A percentile compares a stretch with the other conserved stretches of the same genome.
Evolutionary conservation across 2,329 filamentous ascomycete genomes (phyloP).

Genomic region (Botrytis sinoallii): DNA sequence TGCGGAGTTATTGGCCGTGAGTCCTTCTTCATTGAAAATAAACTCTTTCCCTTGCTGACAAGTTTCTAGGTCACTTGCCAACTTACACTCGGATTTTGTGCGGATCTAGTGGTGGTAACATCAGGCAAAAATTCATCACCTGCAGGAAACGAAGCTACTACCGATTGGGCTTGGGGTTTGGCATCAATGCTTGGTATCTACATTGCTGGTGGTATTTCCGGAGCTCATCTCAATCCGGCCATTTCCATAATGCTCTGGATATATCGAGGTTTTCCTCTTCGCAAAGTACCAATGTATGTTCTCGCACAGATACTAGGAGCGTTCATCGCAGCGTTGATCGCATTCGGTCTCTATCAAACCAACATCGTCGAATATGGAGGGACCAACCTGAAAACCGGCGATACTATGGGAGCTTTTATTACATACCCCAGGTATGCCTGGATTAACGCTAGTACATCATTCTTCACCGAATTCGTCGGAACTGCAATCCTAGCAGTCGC

Average conservation of each 20-base stretch:
- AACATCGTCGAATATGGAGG: constrained; percentile 36
- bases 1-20: constrained; percentile 51
- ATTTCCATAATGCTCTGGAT: constrained; percentile 46
- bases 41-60: not conserved
- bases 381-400: constrained; percentile 27
- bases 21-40: not conserved
- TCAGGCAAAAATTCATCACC: constrained; percentile 22
- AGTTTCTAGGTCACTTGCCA: constrained; percentile 35
- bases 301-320: constrained; percentile 52
- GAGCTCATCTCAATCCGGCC: constrained; percentile 46
- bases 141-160: constrained; percentile 44
- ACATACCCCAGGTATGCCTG: constrained; percentile 44
- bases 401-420: constrained; percentile 44
- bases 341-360: constrained; percentile 44
- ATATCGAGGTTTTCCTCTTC: constrained; percentile 51
- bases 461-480: constrained; percentile 48
- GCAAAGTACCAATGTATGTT: constrained; percentile 50
- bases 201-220: constrained; percentile 47
- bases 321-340: constrained; percentile 47
- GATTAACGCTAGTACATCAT: constrained; percentile 41
- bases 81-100: constrained; percentile 47
- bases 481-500: constrained; percentile 43
- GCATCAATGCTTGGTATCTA: constrained; percentile 51
- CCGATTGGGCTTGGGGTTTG: constrained; percentile 51
- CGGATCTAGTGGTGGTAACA: constrained; percentile 44